Evolutionary conservation across 2,329 filamentous ascomycete species (phyloP), one percentile per base, ranked within the genome.

Genomic region (Tricladium varicosporioides): DNA sequence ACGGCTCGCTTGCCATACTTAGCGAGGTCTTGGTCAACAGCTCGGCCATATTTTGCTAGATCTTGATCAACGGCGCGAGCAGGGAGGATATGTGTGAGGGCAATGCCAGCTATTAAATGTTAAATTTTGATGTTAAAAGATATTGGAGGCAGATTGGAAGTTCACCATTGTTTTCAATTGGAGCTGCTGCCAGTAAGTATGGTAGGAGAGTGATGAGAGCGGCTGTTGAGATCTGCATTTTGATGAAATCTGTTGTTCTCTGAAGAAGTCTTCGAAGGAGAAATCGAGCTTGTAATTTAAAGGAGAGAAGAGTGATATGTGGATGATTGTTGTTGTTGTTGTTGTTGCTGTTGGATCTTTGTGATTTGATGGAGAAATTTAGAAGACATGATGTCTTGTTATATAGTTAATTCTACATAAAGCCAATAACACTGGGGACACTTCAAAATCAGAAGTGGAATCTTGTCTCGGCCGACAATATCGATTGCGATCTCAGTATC

Each of bases 1-100:
- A 19, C n/a, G 18, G 43, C 51, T 16, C 51, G 43, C 16, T 53
- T 53, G 8, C 51, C 51, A 8, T 47, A 53, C 42, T 53, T 53
- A 8, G 50, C 49, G 5, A 51, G 36, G 36, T 51, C 49, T 15
- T 42, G 32, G 19, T 42, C 50, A 2, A 44, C 42, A 10, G 15
- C 19, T 7, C 48, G 14, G 7, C 48, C 48, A 14, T 51, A 51
- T 22, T 36, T 51, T 3, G 22, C 22, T 7, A 27, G 7, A 7
- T 27, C 36, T 40, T 40, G 11, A 10, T 40, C 36, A 40, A 40
- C 36, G 2, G 9, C 16, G 4, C 14, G 40, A 36, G 27, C 32
- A 18, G 32, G 15, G 14, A n/a, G 31, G 32, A 36, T 36, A 13
- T 16, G n/a, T 5, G 31, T 9, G 15, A 40, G 11, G 2, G 22